Evolutionary conservation across 352 stramenopile genomes (phyloP).

Genomic region (Saprolegnia parasitica): DNA sequence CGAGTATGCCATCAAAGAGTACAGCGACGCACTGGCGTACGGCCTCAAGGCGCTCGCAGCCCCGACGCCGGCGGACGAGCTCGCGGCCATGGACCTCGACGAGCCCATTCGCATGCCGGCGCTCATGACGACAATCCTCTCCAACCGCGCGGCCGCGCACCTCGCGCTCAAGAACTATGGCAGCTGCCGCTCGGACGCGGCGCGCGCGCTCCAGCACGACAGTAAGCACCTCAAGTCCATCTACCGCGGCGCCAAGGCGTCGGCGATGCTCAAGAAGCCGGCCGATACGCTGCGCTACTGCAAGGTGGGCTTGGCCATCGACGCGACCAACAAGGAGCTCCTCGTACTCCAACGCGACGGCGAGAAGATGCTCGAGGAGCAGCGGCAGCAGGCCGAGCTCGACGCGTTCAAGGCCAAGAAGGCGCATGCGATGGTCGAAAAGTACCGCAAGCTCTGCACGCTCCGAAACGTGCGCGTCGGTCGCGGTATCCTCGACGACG

Average conservation of each 20-base stretch:
- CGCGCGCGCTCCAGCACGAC: slow-evolving; percentile 64
- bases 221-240: slow-evolving; percentile 75
- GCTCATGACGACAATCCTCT: slow-evolving; percentile 69
- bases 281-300: slow-evolving; percentile 80
- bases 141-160: slow-evolving; percentile 76
- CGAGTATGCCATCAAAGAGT: slow-evolving; percentile 71
- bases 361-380: slow-evolving; percentile 50
- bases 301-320: slow-evolving; percentile 60
- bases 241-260: slow-evolving; percentile 81
- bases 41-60: slow-evolving; percentile 69
- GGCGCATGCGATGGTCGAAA: slow-evolving; percentile 56
- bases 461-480: slow-evolving; percentile 62
- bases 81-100: slow-evolving; percentile 59
- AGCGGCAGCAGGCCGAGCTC: slow-evolving; percentile 48
- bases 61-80: slow-evolving; percentile 46
- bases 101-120: slow-evolving; percentile 31
- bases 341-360: slow-evolving; percentile 64
- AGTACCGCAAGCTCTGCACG: slow-evolving; percentile 71
- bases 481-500: slow-evolving; percentile 67
- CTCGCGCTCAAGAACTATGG: slow-evolving; percentile 84
- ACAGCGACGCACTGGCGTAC: slow-evolving; percentile 68
- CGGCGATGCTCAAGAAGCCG: slow-evolving; percentile 67
- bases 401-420: slow-evolving; percentile 66
- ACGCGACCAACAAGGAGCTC: slow-evolving; percentile 74
- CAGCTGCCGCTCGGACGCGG: slow-evolving; percentile 74